A percentile compares a stretch with the other conserved stretches of the same genome.
These are phyloP conservation scores for Suhomyces yuchorum DNA, from an alignment of 1,139 yeast genomes.

Conservation along the genomic window DNA sequence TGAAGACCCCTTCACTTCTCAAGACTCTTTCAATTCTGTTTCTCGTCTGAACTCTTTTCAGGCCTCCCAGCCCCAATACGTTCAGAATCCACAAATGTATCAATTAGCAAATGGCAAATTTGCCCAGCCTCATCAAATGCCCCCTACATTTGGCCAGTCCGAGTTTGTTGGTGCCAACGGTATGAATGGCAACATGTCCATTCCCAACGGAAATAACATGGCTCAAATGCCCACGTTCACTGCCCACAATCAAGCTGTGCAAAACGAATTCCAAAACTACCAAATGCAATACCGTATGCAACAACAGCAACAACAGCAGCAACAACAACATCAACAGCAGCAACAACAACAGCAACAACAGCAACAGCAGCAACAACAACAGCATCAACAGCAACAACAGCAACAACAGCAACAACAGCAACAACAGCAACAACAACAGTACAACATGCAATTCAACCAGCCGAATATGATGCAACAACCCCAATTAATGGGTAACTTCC, in stretches of 20 bases:
- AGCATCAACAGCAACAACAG: conserved; percentile 13
- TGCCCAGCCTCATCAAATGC: conserved; percentile 21
- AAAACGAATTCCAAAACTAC: conserved; percentile 32
- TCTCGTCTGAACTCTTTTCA: conserved; percentile 19
- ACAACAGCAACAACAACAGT: conserved; percentile 23
- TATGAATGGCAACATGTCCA: conserved; percentile 7
- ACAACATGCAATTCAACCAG: conserved; percentile 16
- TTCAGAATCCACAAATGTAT: conserved; percentile 10
- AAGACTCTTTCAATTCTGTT: conserved; percentile 20
- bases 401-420: conserved; percentile 21
- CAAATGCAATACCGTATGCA: conserved; percentile 29
- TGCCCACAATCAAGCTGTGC: conserved; percentile 23
- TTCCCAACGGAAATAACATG: conserved; percentile 8
- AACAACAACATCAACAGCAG: conserved; percentile 13
- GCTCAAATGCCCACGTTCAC: conserved; percentile 18
- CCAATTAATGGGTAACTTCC: conserved; percentile 31
- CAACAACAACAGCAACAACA: conserved; percentile 22
- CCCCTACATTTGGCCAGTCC: conserved; percentile 30
- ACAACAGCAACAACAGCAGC: conserved; percentile 21
- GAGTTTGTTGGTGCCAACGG: conserved; percentile 28
- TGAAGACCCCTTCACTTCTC: conserved; percentile 20
- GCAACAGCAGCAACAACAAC: conserved; percentile 18
- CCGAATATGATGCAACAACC: conserved; percentile 17
- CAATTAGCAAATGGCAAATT: conserved; percentile 13
- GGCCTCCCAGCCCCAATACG: conserved; percentile 21